Conservation (phyloP, 345 rosid species). For the Moricandia moricandioides region DNA sequence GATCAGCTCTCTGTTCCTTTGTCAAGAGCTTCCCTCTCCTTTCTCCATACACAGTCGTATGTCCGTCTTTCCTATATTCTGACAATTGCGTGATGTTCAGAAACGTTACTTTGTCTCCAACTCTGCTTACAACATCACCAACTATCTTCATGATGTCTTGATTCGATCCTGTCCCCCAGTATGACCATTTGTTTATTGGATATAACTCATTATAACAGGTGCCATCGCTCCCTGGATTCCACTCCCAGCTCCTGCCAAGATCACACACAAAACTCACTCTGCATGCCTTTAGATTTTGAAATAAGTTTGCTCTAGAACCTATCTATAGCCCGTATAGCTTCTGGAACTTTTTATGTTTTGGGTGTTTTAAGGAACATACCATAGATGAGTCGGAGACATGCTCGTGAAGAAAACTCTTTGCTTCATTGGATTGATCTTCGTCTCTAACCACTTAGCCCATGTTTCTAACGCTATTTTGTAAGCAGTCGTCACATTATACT, state of each 20-base stretch:
- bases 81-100: constrained; percentile 77
- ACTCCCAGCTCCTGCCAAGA: constrained; percentile 84
- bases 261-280: constrained; percentile 9
- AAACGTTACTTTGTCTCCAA: constrained; percentile 56
- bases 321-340: not conserved
- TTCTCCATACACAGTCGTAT: constrained; percentile 72
- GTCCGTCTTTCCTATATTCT: constrained; percentile 83
- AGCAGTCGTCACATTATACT: constrained; percentile 73
- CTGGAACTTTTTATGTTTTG: not conserved
- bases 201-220: constrained; percentile 72
- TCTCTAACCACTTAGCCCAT: constrained; percentile 79
- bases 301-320: not conserved
- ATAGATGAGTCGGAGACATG: constrained; percentile 89
- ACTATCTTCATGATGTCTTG: constrained; percentile 69
- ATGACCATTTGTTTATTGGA: constrained; percentile 58
- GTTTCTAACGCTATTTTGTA: constrained; percentile 72
- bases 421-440: constrained; percentile 53
- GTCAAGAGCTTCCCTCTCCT: constrained; percentile 81
- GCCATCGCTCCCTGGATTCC: constrained; percentile 71
- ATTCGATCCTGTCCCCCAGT: constrained; percentile 92
- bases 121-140: constrained; percentile 40
- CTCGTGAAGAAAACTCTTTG: constrained; percentile 90
- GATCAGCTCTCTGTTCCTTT: constrained; percentile 63
- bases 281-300: not conserved
- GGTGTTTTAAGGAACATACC: constrained; percentile 43